Conservation (phyloP, 805 yeast species). For the Zygotorulaspora sp. region DNA sequence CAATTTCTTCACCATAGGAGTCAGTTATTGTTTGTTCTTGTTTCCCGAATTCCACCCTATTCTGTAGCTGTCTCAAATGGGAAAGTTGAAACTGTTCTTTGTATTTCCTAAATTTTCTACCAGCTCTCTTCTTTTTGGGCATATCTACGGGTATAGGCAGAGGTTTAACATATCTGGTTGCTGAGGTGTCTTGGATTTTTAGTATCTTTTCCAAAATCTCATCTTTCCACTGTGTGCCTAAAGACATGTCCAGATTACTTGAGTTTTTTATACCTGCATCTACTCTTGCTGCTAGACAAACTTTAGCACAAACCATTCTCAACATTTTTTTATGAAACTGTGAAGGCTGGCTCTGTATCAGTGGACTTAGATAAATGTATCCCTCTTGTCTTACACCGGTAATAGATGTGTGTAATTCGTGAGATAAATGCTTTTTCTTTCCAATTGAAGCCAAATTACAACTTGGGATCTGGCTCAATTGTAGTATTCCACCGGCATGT, state of each 20-base stretch:
- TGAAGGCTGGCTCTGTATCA: slow-evolving; percentile 56
- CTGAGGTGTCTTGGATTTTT: slow-evolving; percentile 76
- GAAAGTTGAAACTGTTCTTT: slow-evolving; percentile 79
- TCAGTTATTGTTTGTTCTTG: slow-evolving; percentile 59
- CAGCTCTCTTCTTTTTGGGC: slow-evolving; percentile 81
- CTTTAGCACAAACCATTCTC: slow-evolving; percentile 74
- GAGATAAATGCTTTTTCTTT: slow-evolving; percentile 35
- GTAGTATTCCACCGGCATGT: slow-evolving; percentile 61
- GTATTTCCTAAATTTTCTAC: slow-evolving; percentile 70
- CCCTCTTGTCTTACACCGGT: slow-evolving; percentile 61
- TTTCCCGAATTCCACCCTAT: slow-evolving; percentile 78
- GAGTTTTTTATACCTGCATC: slow-evolving; percentile 49
- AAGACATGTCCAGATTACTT: slow-evolving; percentile 40
- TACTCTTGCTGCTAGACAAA: slow-evolving; percentile 76
- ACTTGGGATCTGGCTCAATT: slow-evolving; percentile 66
- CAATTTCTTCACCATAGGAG: slow-evolving; percentile 74
- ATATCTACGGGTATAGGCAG: slow-evolving; percentile 69
- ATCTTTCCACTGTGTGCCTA: slow-evolving; percentile 54
- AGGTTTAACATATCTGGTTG: slow-evolving; percentile 61
- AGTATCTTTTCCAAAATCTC: slow-evolving; percentile 64
- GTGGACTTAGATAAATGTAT: slow-evolving; percentile 54
- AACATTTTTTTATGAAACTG: slow-evolving; percentile 63
- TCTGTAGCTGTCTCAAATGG: slow-evolving; percentile 76
- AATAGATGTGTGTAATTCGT: slow-evolving; percentile 34
- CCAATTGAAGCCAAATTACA: slow-evolving; percentile 84